Evolutionary conservation across 2,329 filamentous ascomycete species (phyloP).

Genomic region (Metarhizium humberi): DNA sequence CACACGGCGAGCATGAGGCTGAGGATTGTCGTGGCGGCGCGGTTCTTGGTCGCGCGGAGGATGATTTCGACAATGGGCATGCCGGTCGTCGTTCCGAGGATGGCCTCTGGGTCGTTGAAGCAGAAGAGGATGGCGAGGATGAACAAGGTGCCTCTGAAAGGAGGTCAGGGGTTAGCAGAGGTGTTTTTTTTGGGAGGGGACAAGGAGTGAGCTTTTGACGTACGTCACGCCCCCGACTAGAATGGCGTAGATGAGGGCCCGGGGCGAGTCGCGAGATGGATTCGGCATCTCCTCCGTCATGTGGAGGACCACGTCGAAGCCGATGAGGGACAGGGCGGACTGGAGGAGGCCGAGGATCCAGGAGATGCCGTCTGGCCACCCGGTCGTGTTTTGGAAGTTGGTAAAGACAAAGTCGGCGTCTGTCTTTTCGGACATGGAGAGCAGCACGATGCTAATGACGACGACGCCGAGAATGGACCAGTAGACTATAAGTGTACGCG

Average conservation of each 20-base stretch:
- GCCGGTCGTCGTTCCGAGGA: slow-evolving; percentile 27
- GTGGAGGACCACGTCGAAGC: slow-evolving; percentile 35
- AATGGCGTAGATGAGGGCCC: slow-evolving; percentile 34
- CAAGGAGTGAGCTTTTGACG: not conserved
- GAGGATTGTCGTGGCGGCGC: slow-evolving; percentile 29
- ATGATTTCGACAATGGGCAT: slow-evolving; percentile 38
- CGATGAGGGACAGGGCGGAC: slow-evolving; percentile 24
- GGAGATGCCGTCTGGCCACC: slow-evolving; percentile 35
- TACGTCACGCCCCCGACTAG: not conserved
- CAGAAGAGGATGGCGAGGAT: slow-evolving; percentile 33
- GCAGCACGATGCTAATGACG: slow-evolving; percentile 32
- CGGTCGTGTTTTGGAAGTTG: slow-evolving; percentile 33
- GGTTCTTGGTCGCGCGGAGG: slow-evolving; percentile 29
- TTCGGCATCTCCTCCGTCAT: slow-evolving; percentile 37
- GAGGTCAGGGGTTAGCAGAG: too few relatives aligned
- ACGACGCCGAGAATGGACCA: slow-evolving; percentile 33
- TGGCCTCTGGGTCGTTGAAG: slow-evolving; percentile 24
- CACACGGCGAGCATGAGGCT: slow-evolving; percentile 31
- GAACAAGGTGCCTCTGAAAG: slow-evolving; percentile 13
- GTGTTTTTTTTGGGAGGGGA: too few relatives aligned
- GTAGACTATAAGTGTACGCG: slow-evolving; percentile 18
- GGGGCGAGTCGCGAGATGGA: slow-evolving; percentile 28
- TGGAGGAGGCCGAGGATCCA: slow-evolving; percentile 39
- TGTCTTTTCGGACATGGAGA: slow-evolving; percentile 30
- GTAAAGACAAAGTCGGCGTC: slow-evolving; percentile 32